Base-by-base conservation (phyloP, 2,329 filamentous ascomycete genomes). In the Fusarium chaquense region DNA sequence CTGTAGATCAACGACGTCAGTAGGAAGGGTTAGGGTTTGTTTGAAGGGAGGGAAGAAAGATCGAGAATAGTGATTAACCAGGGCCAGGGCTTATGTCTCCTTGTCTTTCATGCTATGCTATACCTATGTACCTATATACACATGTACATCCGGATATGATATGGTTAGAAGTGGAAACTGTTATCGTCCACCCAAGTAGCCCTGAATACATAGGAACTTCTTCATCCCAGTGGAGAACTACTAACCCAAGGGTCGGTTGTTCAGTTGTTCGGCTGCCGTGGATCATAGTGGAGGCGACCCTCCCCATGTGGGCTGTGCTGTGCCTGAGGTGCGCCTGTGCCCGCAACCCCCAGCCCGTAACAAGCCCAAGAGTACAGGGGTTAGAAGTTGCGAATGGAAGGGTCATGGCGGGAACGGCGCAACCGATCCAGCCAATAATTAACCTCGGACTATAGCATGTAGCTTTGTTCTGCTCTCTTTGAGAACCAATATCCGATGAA, bases 1-100 rank as follows among this genome's bases (percentile, higher is more conserved):
- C 67, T 70, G 58, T 64, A 68, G 67, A 70, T 70, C 63, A 40
- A 47, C 55, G 54, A 70, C 67, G 67, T 70, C 67, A 68, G 62
- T 47, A 33, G 41, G 15, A 33, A 24, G 50, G 53, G 53, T 62
- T 55, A 53, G 66, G 66, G 58, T 28, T 20, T 59, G 64, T 52
- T 68, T 64, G 33, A 24, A 63, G 22, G 15, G 41, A 32, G 32
- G 18, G 13, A 40, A 15, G 7, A 55, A 44, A 62, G 66, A 52
- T 32, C 22, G 40, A 53, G 58, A 36, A 64, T 50, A 51, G 51
- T 15, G 28, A 57, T 35, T 35, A 45, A 43, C 50, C 40, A 41
- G 43, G 52, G 54, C 54, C 45, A 62, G 54, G 41, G 58, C 32
- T 50, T 50, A 35, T 50, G 24, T 44, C 41, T 26, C 41, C 41